Conservation (phyloP, 345 rosid genomes). For the Citrus cavaleriei region DNA sequence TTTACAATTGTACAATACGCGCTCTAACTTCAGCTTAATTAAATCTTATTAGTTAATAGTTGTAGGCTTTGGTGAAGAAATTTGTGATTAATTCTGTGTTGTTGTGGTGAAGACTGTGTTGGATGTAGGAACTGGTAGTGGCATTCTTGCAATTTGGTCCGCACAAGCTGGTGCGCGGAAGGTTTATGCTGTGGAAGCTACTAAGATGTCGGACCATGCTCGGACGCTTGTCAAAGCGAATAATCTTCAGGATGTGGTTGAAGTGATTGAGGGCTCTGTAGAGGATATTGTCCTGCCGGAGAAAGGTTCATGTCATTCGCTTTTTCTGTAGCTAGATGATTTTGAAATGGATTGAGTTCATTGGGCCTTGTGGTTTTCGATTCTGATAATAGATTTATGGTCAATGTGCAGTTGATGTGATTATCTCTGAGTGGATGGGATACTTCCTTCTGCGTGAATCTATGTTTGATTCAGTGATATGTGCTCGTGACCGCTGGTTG, state of each 20-base stretch:
- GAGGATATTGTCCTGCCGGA: slow-evolving; percentile 86
- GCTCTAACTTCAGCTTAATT: background rate
- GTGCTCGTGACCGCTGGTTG: slow-evolving; percentile 97
- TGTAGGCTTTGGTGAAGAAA: background rate
- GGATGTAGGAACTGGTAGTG: slow-evolving; percentile 99
- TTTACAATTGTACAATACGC: background rate
- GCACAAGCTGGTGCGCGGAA: slow-evolving; percentile 99
- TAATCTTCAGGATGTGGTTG: slow-evolving; percentile 65
- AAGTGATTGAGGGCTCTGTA: slow-evolving; percentile 81
- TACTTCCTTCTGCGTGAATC: slow-evolving; percentile 95
- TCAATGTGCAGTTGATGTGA: slow-evolving; percentile 79
- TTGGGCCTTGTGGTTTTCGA: background rate
- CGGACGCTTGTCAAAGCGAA: slow-evolving; percentile 76
- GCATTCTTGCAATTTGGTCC: slow-evolving; percentile 98
- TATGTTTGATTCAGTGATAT: slow-evolving; percentile 97
- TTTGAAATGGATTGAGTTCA: background rate
- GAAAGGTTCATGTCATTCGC: slow-evolving; percentile 50
- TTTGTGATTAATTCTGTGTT: slow-evolving; percentile 17
- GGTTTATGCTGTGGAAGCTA: slow-evolving; percentile 97
- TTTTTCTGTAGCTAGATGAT: background rate
- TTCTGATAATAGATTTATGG: slow-evolving; percentile 2
- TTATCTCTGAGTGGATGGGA: slow-evolving; percentile 99
- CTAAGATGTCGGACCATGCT: slow-evolving; percentile 94
- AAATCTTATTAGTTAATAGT: background rate
- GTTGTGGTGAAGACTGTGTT: slow-evolving; percentile 60